These are phyloP conservation scores for Verbena officinalis DNA, from an alignment of 257 asterid species.

Conservation along the genomic window DNA sequence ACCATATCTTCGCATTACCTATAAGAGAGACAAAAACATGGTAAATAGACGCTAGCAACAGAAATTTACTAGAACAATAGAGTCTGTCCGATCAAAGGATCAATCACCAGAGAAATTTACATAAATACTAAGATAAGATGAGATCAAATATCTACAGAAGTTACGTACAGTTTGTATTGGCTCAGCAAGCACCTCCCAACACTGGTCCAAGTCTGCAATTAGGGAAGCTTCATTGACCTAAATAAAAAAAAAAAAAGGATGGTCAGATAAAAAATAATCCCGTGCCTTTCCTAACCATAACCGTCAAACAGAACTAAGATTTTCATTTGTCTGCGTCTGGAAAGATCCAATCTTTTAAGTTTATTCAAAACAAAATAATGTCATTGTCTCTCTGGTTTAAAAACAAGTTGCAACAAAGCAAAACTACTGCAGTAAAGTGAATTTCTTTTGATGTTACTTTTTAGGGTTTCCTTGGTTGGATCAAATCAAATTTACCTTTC, in stretches of 20 bases:
- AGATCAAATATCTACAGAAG: constrained; percentile 14
- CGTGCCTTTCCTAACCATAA: neutral
- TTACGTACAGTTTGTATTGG: constrained; percentile 89
- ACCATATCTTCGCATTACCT: constrained; percentile 93
- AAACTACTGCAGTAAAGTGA: too few species aligned
- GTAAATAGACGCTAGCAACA: neutral
- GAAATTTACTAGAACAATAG: neutral
- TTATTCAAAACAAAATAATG: too few species aligned
- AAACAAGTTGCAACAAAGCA: too few species aligned
- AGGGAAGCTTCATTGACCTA: constrained; percentile 81
- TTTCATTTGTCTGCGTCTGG: too few species aligned
- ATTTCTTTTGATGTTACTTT: too few species aligned
- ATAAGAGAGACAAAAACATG: neutral
- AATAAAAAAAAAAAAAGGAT: constrained; percentile 4
- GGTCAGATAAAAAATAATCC: neutral
- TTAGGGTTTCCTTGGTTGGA: too few species aligned
- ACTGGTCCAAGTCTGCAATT: constrained; percentile 59
- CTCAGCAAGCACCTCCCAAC: constrained; percentile 98
- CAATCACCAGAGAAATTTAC: neutral
- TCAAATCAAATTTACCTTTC: too few species aligned
- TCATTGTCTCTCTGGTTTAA: too few species aligned
- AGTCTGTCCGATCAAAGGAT: too few species aligned
- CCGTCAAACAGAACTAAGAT: neutral
- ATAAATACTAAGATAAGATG: neutral
- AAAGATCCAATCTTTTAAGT: too few species aligned